These are phyloP conservation scores for Phytophthora tubulina DNA, from an alignment of 352 stramenopile genomes.

Conservation along the genomic window DNA sequence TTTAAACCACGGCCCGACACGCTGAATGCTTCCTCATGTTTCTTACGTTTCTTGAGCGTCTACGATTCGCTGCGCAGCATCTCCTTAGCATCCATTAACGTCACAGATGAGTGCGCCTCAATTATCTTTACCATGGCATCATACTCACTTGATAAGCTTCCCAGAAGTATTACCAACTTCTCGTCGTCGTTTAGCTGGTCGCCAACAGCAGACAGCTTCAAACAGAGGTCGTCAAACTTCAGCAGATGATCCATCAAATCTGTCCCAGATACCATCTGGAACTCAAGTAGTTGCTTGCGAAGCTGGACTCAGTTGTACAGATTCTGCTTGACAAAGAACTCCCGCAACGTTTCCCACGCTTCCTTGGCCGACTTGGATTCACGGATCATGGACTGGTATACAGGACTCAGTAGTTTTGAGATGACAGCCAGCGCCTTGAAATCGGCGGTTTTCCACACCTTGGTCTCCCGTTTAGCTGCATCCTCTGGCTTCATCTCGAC, in stretches of 20 bases:
- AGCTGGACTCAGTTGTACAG: conserved; percentile 23
- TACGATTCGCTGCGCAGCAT: conserved; percentile 8
- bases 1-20: too few relatives aligned
- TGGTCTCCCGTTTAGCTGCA: too few relatives aligned
- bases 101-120: not conserved
- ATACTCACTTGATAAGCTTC: conserved; percentile 12
- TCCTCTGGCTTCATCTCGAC: too few relatives aligned
- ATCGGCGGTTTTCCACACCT: conserved; percentile 3
- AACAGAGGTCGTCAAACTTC: conserved; percentile 9
- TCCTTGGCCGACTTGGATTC: not conserved
- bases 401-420: not conserved
- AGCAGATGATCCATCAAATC: conserved; percentile 17
- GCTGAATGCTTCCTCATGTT: not conserved
- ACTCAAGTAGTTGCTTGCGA: conserved; percentile 12
- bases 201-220: not conserved
- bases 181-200: not conserved
- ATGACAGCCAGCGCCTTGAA: not conserved
- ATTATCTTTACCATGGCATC: conserved; percentile 7
- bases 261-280: not conserved
- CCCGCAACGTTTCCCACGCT: conserved; percentile 13
- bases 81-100: not conserved
- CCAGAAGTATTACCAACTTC: conserved; percentile 18
- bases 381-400: conserved; percentile 11
- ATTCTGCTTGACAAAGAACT: conserved; percentile 16
- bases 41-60: not conserved